phyloP scores from a whole-genome alignment of 768 basidiomycete genomes.

The Lactarius tabidus region DNA sequence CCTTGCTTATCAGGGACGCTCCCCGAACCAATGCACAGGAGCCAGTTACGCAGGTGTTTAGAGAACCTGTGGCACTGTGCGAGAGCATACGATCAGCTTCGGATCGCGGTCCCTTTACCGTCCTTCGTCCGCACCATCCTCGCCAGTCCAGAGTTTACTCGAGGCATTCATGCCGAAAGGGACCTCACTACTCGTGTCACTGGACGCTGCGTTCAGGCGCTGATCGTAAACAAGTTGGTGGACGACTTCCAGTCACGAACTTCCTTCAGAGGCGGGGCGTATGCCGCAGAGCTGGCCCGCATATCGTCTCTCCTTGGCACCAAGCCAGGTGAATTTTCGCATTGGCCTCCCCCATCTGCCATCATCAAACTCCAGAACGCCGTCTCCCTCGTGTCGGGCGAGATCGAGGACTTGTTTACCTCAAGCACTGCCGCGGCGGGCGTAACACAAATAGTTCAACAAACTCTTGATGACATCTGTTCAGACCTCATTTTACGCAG shows the following conservation, averaged over 20 bases:
- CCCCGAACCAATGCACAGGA: not conserved
- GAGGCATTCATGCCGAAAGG: not conserved
- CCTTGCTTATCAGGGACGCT: not conserved
- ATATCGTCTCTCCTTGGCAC: not conserved
- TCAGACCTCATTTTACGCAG: not conserved
- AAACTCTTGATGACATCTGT: not conserved
- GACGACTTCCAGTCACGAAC: not conserved
- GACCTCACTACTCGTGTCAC: not conserved
- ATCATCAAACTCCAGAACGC: not conserved
- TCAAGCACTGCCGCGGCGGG: not conserved
- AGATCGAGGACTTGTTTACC: not conserved
- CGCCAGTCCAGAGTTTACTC: not conserved
- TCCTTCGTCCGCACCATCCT: not conserved
- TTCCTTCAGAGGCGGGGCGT: not conserved
- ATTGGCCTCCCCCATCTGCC: not conserved
- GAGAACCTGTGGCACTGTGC: not conserved
- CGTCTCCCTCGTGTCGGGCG: not conserved
- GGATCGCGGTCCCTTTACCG: not conserved
- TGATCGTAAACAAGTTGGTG: not conserved
- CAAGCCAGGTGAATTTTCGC: not conserved
- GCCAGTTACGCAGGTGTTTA: not conserved
- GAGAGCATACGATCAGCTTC: not conserved
- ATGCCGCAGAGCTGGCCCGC: not conserved
- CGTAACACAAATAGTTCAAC: not conserved
- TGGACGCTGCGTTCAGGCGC: not conserved